phyloP scores from a whole-genome alignment of 805 yeast genomes.

The Saccharomycopsis fodiens region DNA sequence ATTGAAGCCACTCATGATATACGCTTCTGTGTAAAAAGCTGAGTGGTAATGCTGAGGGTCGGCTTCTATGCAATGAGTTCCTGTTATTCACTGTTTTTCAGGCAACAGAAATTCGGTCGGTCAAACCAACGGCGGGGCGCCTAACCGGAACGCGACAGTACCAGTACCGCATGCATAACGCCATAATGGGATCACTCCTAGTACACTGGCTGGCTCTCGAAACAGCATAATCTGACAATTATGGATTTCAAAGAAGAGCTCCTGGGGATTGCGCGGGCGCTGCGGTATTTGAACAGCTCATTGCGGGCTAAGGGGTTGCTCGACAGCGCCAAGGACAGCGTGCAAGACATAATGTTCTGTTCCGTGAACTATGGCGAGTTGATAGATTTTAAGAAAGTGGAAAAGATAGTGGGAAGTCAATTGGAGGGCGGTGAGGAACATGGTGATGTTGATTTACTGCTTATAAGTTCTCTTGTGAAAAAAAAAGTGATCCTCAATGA shows the following conservation, averaged over 20 bases:
- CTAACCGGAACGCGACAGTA: no score
- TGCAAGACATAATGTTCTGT: slow-evolving; percentile 4
- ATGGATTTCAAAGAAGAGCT: slow-evolving; percentile 17
- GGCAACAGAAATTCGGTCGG: no score
- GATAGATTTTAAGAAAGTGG: slow-evolving; percentile 3
- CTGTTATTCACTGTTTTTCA: no score
- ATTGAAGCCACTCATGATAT: slow-evolving; percentile 13
- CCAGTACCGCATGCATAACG: no score
- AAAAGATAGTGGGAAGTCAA: neutral
- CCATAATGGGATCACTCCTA: no score
- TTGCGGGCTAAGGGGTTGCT: slow-evolving; percentile 13
- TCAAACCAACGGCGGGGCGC: no score
- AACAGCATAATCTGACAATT: neutral
- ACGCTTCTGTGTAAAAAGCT: no score
- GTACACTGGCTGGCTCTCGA: neutral
- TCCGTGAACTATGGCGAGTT: slow-evolving; percentile 7
- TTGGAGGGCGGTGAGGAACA: neutral
- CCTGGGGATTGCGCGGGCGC: slow-evolving; percentile 15
- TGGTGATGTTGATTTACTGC: neutral
- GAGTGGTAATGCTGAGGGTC: no score
- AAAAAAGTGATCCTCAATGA: slow-evolving; percentile 8
- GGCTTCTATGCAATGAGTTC: no score
- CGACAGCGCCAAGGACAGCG: slow-evolving; percentile 1
- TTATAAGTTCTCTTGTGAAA: neutral
- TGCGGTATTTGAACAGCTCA: slow-evolving; percentile 4